These are phyloP conservation scores for Talaromyces liani DNA, from an alignment of 495 filamentous ascomycete genomes.

Conservation along the genomic window DNA sequence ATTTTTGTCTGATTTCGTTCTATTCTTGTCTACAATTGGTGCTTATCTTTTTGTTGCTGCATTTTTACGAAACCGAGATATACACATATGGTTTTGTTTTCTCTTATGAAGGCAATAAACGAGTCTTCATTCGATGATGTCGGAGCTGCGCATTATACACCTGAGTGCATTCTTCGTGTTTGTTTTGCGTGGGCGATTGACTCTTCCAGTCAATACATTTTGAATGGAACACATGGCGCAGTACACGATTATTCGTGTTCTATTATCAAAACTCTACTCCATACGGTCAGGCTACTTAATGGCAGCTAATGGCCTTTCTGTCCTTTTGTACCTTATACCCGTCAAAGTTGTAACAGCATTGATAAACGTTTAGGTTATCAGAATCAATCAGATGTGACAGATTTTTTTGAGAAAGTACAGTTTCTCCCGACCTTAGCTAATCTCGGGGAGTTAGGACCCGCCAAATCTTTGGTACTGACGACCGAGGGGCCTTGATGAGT, in stretches of 20 bases:
- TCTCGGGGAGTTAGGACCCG: no score
- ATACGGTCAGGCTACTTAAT: not conserved
- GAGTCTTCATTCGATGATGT: conserved; percentile 13
- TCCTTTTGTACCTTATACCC: not conserved
- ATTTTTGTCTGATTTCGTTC: conserved; percentile 17
- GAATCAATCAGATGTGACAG: no score
- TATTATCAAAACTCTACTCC: not conserved
- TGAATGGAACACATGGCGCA: not conserved
- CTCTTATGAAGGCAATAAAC: conserved; percentile 16
- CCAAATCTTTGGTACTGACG: no score
- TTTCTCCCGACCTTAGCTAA: no score
- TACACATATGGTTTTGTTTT: conserved; percentile 2
- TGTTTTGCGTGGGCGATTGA: not conserved
- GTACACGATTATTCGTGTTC: not conserved
- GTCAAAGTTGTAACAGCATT: not conserved
- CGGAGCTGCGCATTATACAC: conserved; percentile 12
- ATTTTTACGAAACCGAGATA: conserved; percentile 3
- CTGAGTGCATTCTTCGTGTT: not conserved
- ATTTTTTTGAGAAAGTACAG: no score
- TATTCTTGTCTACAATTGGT: conserved; percentile 13
- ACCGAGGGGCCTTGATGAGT: no score
- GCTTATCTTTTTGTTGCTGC: conserved; percentile 12
- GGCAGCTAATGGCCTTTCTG: not conserved
- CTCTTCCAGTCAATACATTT: not conserved
- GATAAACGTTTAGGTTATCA: no score